Base-by-base conservation (phyloP, 768 basidiomycete species). In the Boletus sp. region DNA sequence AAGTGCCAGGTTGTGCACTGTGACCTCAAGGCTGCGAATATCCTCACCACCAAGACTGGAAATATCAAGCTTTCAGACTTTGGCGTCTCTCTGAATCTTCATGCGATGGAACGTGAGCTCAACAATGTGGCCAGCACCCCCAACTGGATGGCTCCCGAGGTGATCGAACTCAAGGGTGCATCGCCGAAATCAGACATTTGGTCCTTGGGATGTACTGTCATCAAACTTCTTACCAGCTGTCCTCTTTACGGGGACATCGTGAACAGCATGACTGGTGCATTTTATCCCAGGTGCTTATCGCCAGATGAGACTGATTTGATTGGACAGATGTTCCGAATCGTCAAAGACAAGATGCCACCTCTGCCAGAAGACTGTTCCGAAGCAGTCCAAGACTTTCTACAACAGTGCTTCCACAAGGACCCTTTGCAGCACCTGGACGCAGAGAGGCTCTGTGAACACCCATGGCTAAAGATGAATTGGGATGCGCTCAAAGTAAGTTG, bases 1-100 rank as follows among this genome's bases (percentile, higher is more conserved):
- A 77, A 78, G 58, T 85, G 86, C 63, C 83, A 94, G 67, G 93
- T 97, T 57, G 94, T 98, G 9, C 96, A 99, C 70, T 97, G 96
- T 70, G 96, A 99, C 74, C 83, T 99, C 61, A 99, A 99, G 73
- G 94, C 96, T 1, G 96, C 96, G 24, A 99, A 98, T 70, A 97
- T 99, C 68, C 83, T 99, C n/a, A 94, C 92, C 14, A 98, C 95
- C 15, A 98, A 98, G 82, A 95, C 86, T 50, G 96, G 95, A 42
- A 97, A 98, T 67, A 88, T 97, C 67, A 98, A 98, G 75, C 83
- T 99, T 4, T 90, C 94, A 8, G 96, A 99, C 72, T 98, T 99
- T 71, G 96, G n/a, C n/a, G n/a, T n/a, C n/a, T n/a, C n/a, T n/a
- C n/a, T n/a, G n/a, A n/a, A n/a, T n/a, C n/a, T n/a, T n/a, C n/a